Evolutionary conservation across 805 yeast species (phyloP).

Genomic region (Isabelozyma heimii): DNA sequence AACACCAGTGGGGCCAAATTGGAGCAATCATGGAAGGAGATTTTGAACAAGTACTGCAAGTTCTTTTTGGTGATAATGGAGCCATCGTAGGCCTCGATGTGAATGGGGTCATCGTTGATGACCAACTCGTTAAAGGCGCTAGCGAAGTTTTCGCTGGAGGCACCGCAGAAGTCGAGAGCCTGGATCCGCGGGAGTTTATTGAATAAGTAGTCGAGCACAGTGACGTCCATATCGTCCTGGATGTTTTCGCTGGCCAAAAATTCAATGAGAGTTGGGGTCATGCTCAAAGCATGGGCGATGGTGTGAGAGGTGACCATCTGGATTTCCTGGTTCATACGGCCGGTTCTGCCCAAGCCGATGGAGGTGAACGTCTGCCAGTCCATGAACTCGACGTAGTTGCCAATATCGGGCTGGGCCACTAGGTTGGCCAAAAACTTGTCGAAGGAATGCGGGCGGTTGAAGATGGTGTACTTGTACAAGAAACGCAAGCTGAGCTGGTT

Average conservation of each 20-base stretch:
- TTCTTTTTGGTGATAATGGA: slow-evolving; percentile 2
- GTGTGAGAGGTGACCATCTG: slow-evolving; percentile 84
- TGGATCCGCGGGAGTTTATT: slow-evolving; percentile 54
- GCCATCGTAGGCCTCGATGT: slow-evolving; percentile 12
- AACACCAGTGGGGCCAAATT: slow-evolving; percentile 62
- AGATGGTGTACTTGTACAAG: slow-evolving; percentile 63
- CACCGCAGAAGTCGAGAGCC: slow-evolving; percentile 86
- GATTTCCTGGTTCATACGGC: slow-evolving; percentile 84
- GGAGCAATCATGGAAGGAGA: slow-evolving; percentile 88
- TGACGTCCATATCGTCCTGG: slow-evolving; percentile 70
- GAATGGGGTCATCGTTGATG: slow-evolving; percentile 17
- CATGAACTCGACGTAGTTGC: slow-evolving; percentile 65
- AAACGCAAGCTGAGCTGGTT: slow-evolving; percentile 56
- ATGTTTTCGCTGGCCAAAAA: slow-evolving; percentile 83
- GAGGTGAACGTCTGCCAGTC: slow-evolving; percentile 90
- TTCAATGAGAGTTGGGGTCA: slow-evolving; percentile 69
- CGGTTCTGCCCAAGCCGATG: slow-evolving; percentile 85
- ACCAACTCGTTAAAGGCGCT: slow-evolving; percentile 49
- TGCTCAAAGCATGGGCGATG: slow-evolving; percentile 55
- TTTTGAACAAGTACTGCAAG: slow-evolving; percentile 28
- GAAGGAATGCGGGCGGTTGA: slow-evolving; percentile 79
- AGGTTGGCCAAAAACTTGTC: slow-evolving; percentile 64
- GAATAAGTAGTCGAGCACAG: slow-evolving; percentile 56
- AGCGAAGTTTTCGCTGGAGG: slow-evolving; percentile 63
- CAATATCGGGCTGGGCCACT: slow-evolving; percentile 41